Evolutionary conservation across 129 eudicot species (phyloP).

Genomic region (Daucus carota): DH1_v3.0 NC_030382.2:14304501-14305000

Average conservation of each 20-base stretch:
- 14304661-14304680: conserved; percentile 34
- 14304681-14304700: conserved; percentile 26
- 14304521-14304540: too few relatives aligned
- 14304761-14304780: conserved; percentile 39
- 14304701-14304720: conserved; percentile 34
- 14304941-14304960: conserved; percentile 33
- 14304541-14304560: too few relatives aligned
- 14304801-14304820: conserved; percentile 43
- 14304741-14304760: conserved; percentile 47
- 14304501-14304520: too few relatives aligned
- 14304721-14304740: conserved; percentile 67
- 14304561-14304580: not conserved
- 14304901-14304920: conserved; percentile 22
- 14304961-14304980: conserved; percentile 24
- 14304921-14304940: conserved; percentile 31
- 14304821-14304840: conserved; percentile 44
- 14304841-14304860: conserved; percentile 53
- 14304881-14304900: conserved; percentile 26
- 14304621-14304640: conserved; percentile 8
- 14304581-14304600: conserved; percentile 9
- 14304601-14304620: conserved; percentile 9
- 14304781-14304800: conserved; percentile 23
- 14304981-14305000: conserved; percentile 46
- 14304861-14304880: conserved; percentile 22
- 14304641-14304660: conserved; percentile 26